phyloP scores from a whole-genome alignment of 108 stramenopile genomes.

The Bacterosira constricta region DNA sequence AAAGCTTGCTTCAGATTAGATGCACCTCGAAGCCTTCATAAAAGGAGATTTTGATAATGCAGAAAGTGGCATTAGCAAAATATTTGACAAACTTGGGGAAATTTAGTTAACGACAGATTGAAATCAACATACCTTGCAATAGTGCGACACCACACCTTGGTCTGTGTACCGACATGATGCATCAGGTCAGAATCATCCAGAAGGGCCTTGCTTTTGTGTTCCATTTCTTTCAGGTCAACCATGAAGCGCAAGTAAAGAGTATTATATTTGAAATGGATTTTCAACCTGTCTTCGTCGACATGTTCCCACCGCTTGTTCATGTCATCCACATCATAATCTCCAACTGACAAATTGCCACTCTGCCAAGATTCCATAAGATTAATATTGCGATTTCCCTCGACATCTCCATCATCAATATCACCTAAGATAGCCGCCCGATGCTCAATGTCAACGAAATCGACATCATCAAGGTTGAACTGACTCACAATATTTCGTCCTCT shows the following conservation, averaged over 20 bases:
- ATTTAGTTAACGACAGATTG: not conserved
- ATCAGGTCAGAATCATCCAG: conserved; percentile 23
- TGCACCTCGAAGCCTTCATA: conserved; percentile 19
- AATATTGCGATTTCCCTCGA: conserved; percentile 29
- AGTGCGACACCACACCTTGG: conserved; percentile 76
- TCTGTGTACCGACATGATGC: conserved; percentile 57
- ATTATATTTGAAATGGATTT: conserved; percentile 51
- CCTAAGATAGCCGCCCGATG: conserved; percentile 20
- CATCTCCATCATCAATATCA: conserved; percentile 8
- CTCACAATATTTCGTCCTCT: conserved; percentile 72
- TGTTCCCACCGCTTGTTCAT: conserved; percentile 59
- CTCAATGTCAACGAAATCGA: conserved; percentile 70
- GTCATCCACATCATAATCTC: conserved; percentile 18
- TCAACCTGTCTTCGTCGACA: conserved; percentile 70
- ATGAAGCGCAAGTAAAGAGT: conserved; percentile 76
- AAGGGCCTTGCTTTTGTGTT: conserved; percentile 20
- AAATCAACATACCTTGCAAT: conserved; percentile 49
- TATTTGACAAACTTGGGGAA: not conserved
- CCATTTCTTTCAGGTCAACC: conserved; percentile 69
- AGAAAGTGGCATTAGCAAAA: no score
- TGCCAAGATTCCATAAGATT: conserved; percentile 39
- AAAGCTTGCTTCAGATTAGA: conserved; percentile 17
- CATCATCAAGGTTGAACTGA: conserved; percentile 60
- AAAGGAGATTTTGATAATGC: no score
- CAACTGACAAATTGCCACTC: conserved; percentile 7